These are phyloP conservation scores for Candida arabinofermentans DNA, from an alignment of 805 yeast genomes.

Conservation along the genomic window DNA sequence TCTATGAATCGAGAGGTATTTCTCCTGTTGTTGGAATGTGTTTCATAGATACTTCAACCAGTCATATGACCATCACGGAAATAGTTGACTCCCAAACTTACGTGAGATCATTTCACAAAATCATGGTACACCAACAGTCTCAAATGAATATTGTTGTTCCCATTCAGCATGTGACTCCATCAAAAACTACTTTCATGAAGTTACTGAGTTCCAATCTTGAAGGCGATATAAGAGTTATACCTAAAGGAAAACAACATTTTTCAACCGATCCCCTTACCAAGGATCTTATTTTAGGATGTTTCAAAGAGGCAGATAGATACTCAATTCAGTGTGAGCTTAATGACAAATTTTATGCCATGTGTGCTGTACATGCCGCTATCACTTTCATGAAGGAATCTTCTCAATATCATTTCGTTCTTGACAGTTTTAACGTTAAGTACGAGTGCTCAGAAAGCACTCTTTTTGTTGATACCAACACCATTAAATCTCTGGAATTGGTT, in stretches of 20 bases:
- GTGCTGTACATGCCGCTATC: conserved; percentile 33
- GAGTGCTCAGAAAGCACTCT: conserved; percentile 38
- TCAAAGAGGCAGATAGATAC: conserved; percentile 16
- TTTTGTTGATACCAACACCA: conserved; percentile 39
- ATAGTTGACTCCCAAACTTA: conserved; percentile 43
- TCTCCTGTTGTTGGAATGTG: conserved; percentile 36
- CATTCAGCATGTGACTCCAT: conserved; percentile 22
- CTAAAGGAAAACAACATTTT: conserved; percentile 25
- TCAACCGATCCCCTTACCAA: conserved; percentile 13
- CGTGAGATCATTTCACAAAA: conserved; percentile 40
- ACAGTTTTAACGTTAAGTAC: conserved; percentile 34
- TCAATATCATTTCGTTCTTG: conserved; percentile 18
- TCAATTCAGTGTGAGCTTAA: conserved; percentile 25
- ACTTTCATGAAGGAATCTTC: conserved; percentile 17
- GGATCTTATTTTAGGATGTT: conserved; percentile 5
- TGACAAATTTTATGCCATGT: conserved; percentile 26
- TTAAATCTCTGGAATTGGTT: conserved; percentile 35
- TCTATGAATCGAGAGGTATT: conserved; percentile 20
- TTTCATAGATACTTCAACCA: conserved; percentile 34
- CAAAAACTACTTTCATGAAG: conserved; percentile 30
- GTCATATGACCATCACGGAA: conserved; percentile 34
- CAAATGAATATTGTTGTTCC: conserved; percentile 37
- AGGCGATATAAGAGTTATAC: conserved; percentile 18
- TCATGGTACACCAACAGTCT: conserved; percentile 26
- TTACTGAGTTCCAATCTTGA: conserved; percentile 29